These are phyloP conservation scores for Mycena amicta DNA, from an alignment of 768 basidiomycete species.

Conservation along the genomic window DNA sequence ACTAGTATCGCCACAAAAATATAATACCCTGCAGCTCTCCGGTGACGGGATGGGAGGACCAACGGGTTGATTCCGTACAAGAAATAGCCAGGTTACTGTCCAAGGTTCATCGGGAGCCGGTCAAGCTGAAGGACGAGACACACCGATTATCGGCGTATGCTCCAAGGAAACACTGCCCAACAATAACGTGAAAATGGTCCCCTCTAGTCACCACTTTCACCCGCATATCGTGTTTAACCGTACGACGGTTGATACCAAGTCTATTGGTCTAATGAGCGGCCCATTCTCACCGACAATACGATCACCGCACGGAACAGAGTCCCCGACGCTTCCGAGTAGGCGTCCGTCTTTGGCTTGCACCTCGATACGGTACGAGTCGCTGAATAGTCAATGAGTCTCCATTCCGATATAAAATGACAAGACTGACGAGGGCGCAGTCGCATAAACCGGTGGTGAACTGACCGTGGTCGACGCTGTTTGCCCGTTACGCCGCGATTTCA, in stretches of 20 bases:
- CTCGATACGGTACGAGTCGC: neutral
- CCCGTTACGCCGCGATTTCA: neutral
- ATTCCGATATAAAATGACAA: neutral
- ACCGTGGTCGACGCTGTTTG: neutral
- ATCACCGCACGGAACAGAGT: neutral
- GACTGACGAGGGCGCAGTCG: no score
- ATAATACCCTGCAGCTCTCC: neutral
- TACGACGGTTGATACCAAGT: neutral
- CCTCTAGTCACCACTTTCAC: neutral
- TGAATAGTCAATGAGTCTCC: neutral
- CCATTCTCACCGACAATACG: no score
- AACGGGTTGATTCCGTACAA: neutral
- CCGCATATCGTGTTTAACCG: neutral
- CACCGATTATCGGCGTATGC: neutral
- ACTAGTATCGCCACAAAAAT: no score
- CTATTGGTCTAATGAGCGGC: no score
- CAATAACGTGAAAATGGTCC: neutral
- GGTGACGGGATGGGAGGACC: neutral
- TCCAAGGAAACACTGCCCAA: neutral
- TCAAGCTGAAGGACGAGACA: no score
- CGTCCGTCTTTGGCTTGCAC: neutral
- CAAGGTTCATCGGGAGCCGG: no score
- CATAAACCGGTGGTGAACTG: neutral
- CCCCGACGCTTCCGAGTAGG: neutral
- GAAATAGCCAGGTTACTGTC: neutral